Evolutionary conservation across 768 basidiomycete genomes (phyloP).

Genomic region (Boletus huronensis): DNA sequence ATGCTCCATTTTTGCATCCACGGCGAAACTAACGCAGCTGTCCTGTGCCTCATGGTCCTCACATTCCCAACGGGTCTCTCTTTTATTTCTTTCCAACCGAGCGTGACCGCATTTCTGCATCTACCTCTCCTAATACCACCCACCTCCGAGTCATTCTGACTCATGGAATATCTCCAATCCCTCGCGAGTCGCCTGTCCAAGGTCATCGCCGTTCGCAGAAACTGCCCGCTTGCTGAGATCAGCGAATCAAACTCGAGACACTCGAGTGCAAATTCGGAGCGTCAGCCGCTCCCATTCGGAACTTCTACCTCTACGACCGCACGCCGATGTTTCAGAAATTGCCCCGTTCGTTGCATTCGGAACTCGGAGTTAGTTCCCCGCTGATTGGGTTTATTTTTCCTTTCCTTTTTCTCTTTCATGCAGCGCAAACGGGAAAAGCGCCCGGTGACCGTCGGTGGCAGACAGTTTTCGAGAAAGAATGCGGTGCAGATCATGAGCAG

Average conservation of each 20-base stretch:
- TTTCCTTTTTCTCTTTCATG: neutral
- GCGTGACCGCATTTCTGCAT: neutral
- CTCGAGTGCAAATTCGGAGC: constrained; percentile 4
- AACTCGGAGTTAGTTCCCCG: neutral
- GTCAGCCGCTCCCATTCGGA: constrained; percentile 10
- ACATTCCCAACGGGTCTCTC: neutral
- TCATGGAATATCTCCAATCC: constrained; percentile 24
- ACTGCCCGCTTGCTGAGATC: constrained; percentile 6
- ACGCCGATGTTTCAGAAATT: constrained; percentile 9
- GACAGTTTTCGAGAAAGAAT: constrained; percentile 10
- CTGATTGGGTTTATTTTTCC: neutral
- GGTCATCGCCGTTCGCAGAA: constrained; percentile 23
- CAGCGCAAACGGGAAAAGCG: constrained; percentile 25
- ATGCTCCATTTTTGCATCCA: constrained; percentile 9
- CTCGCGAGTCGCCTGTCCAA: constrained; percentile 17
- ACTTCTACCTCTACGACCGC: constrained; percentile 1
- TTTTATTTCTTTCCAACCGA: neutral
- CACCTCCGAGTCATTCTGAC: neutral
- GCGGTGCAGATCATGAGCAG: constrained; percentile 15
- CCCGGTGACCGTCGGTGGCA: neutral
- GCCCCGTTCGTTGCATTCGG: constrained; percentile 9
- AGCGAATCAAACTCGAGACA: constrained; percentile 12
- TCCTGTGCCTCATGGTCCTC: constrained; percentile 15
- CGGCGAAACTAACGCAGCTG: constrained; percentile 21
- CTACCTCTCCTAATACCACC: neutral